These are phyloP conservation scores for Kickxella alabastrina DNA, from an alignment of 192 early-diverging fungal genomes.

Conservation along the genomic window DNA sequence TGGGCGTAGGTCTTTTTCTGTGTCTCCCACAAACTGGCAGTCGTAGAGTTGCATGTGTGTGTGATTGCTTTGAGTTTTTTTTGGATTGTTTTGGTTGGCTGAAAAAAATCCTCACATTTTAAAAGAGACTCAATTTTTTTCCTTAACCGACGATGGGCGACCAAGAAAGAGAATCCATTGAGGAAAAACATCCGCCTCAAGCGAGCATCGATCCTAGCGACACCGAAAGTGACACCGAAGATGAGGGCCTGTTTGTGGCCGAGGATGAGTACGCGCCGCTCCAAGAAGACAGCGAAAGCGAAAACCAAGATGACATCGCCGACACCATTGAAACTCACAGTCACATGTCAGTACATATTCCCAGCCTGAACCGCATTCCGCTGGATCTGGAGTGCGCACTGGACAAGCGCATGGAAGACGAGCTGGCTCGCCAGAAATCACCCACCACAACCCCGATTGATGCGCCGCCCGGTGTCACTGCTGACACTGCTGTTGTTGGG, in stretches of 20 bases:
- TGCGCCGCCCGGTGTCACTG: too few species aligned
- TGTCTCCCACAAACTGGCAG: too few species aligned
- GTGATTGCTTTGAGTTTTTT: too few species aligned
- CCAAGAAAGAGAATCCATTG: too few species aligned
- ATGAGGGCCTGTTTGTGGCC: slow-evolving; percentile 22
- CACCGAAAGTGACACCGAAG: slow-evolving; percentile 4
- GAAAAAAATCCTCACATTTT: too few species aligned
- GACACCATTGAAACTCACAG: neutral
- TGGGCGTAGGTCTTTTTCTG: neutral
- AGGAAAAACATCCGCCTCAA: neutral
- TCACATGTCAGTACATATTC: too few species aligned
- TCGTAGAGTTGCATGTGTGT: too few species aligned
- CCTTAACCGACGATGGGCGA: too few species aligned
- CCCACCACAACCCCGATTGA: too few species aligned
- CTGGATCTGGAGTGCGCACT: slow-evolving; percentile 13
- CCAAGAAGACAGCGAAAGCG: slow-evolving; percentile 11
- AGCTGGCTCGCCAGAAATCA: slow-evolving; percentile 4
- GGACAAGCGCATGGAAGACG: slow-evolving; percentile 16
- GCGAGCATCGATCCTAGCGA: neutral
- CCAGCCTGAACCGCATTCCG: slow-evolving; percentile 1
- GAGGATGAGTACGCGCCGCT: slow-evolving; percentile 21
- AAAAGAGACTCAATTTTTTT: too few species aligned
- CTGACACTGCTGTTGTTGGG: neutral
- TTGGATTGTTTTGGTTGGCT: too few species aligned
- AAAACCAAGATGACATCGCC: neutral